These are phyloP conservation scores for Eimeria mitis DNA, from an alignment of 169 alveolate genomes.

Conservation along the genomic window DNA sequence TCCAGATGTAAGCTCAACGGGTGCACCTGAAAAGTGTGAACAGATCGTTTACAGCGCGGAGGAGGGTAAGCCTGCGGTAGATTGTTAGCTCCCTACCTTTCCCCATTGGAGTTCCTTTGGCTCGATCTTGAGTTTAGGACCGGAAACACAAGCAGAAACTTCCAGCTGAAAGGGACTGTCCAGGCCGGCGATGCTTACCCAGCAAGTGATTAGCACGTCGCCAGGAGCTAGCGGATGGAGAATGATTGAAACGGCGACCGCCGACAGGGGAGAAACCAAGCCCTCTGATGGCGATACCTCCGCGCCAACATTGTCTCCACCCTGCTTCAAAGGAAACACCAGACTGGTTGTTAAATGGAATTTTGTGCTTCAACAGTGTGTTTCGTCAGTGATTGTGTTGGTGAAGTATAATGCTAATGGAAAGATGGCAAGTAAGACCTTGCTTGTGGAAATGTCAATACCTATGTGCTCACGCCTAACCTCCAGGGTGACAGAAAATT, in stretches of 20 bases:
- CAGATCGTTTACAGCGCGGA: constrained; percentile 81
- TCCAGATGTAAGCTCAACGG: neutral
- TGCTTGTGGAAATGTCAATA: neutral
- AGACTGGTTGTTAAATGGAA: neutral
- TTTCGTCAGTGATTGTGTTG: neutral
- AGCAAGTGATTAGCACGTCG: constrained; percentile 43
- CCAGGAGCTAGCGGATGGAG: constrained; percentile 59
- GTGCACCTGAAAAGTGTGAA: constrained; percentile 84
- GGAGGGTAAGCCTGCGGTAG: constrained; percentile 77
- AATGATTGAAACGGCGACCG: constrained; percentile 24
- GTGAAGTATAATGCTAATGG: neutral
- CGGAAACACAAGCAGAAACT: constrained; percentile 76
- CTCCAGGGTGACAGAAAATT: constrained; percentile 50
- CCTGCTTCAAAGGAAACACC: constrained; percentile 15
- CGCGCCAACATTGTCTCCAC: constrained; percentile 1
- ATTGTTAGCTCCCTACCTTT: constrained; percentile 31
- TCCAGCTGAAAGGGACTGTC: constrained; percentile 53
- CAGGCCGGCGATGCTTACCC: constrained; percentile 64
- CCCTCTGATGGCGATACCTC: constrained; percentile 45
- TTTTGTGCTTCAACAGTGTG: neutral
- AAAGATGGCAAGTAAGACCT: too few relatives aligned
- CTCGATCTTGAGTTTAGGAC: constrained; percentile 77
- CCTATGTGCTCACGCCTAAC: neutral
- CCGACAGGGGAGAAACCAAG: constrained; percentile 47
- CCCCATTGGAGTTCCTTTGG: constrained; percentile 85